phyloP scores from a whole-genome alignment of 129 eudicot species.

The Lactuca sativa region DNA sequence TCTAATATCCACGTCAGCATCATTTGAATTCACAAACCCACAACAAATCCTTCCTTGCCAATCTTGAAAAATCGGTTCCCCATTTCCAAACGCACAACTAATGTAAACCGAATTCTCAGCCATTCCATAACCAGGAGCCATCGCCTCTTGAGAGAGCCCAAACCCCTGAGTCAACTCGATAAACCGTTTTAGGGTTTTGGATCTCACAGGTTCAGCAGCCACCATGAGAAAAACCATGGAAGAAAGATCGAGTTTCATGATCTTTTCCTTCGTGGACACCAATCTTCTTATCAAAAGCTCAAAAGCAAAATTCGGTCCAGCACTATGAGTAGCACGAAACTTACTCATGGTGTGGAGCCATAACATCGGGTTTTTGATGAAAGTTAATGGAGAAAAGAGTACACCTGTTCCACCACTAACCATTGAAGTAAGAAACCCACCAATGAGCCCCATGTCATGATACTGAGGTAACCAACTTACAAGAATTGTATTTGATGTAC shows the following conservation, averaged over 20 bases:
- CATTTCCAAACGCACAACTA: constrained; percentile 41
- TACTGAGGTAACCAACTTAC: constrained; percentile 57
- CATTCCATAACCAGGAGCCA: constrained; percentile 57
- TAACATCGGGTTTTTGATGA: constrained; percentile 47
- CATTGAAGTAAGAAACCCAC: constrained; percentile 39
- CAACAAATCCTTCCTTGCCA: constrained; percentile 54
- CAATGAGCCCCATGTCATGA: constrained; percentile 55
- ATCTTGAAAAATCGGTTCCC: constrained; percentile 38
- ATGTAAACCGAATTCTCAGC: constrained; percentile 48
- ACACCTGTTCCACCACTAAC: constrained; percentile 38
- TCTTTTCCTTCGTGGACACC: constrained; percentile 23
- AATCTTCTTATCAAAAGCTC: constrained; percentile 39
- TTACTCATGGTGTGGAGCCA: constrained; percentile 50
- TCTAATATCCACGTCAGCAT: constrained; percentile 38
- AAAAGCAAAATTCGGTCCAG: constrained; percentile 50
- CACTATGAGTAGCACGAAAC: constrained; percentile 44
- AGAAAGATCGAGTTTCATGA: constrained; percentile 38
- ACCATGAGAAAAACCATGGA: constrained; percentile 51
- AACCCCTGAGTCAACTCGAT: constrained; percentile 42
- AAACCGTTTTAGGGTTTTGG: constrained; percentile 38
- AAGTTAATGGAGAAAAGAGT: constrained; percentile 40
- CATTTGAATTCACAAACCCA: constrained; percentile 36
- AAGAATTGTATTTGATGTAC: constrained; percentile 38
- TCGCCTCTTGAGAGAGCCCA: constrained; percentile 48
- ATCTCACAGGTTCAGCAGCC: constrained; percentile 53